A percentile compares a stretch with the other conserved stretches of the same genome.
These are phyloP conservation scores for Ilex paraguariensis DNA, from an alignment of 305 asterid species.

Conservation along the genomic window DNA sequence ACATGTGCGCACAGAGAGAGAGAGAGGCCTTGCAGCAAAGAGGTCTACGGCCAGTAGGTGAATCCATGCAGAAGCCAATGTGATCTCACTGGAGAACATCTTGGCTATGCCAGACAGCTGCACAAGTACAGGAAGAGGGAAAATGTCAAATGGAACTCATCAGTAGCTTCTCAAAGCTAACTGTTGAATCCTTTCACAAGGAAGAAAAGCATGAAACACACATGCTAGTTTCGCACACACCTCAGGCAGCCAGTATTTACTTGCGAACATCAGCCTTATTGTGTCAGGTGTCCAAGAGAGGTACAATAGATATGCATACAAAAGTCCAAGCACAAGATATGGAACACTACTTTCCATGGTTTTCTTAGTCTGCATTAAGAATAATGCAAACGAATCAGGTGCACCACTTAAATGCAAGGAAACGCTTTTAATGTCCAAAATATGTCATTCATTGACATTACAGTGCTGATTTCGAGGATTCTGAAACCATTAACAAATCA, in stretches of 20 bases:
- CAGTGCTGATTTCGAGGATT: too few relatives aligned
- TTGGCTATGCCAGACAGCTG: conserved; percentile 79
- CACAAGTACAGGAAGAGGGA: conserved; percentile 12
- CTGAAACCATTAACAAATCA: background rate
- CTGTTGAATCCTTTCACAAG: too few relatives aligned
- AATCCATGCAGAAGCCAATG: conserved; percentile 95
- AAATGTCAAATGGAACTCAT: background rate
- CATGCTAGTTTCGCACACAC: conserved; percentile 25
- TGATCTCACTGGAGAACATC: conserved; percentile 86
- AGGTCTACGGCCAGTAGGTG: conserved; percentile 88
- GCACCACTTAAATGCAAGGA: background rate
- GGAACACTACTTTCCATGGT: conserved; percentile 62
- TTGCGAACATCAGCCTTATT: conserved; percentile 60
- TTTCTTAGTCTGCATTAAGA: conserved; percentile 61
- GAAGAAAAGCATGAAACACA: background rate
- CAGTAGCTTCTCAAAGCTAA: too few relatives aligned
- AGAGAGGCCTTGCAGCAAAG: conserved; percentile 79
- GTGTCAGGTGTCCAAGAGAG: conserved; percentile 96
- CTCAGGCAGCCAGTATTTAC: conserved; percentile 91
- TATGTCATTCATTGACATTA: too few relatives aligned
- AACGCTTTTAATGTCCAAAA: background rate
- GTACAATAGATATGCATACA: conserved; percentile 64
- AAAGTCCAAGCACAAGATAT: conserved; percentile 56
- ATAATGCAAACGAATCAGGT: conserved; percentile 6
- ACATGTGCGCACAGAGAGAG: conserved; percentile 3